Percentiles rank a stretch among this genome's conserved stretches.
Conservation (phyloP, 192 early-diverging fungal genomes). For the Spizellomyces punctatus region DNA sequence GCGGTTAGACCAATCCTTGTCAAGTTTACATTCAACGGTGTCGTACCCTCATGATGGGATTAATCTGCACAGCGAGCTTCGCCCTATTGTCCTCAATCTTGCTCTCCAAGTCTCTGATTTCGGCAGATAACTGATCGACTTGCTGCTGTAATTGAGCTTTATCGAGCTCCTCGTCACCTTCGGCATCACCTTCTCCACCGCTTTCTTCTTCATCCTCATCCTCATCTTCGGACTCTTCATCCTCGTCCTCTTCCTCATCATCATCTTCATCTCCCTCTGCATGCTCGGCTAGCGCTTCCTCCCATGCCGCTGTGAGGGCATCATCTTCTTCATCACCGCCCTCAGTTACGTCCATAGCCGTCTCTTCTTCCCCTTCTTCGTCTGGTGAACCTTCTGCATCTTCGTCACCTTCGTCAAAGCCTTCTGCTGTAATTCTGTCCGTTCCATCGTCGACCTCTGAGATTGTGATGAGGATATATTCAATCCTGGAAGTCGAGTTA, state of each 20-base stretch:
- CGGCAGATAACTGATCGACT: conserved; percentile 52
- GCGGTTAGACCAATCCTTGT: not conserved
- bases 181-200: conserved; percentile 30
- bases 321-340: conserved; percentile 55
- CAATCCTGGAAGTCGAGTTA: conserved; percentile 8
- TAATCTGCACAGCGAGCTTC: conserved; percentile 60
- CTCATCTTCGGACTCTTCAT: conserved; percentile 33
- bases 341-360: conserved; percentile 11
- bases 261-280: conserved; percentile 55
- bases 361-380: conserved; percentile 36
- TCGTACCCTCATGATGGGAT: conserved; percentile 73
- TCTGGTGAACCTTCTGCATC: conserved; percentile 41
- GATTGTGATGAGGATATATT: not conserved
- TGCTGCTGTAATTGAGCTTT: conserved; percentile 16
- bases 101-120: conserved; percentile 65
- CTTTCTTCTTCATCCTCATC: conserved; percentile 42
- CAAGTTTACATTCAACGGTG: not conserved
- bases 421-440: conserved; percentile 39
- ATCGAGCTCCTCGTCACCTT: conserved; percentile 20
- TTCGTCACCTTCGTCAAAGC: conserved; percentile 32
- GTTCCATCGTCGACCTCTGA: conserved; percentile 47
- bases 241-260: conserved; percentile 53
- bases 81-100: conserved; percentile 58
- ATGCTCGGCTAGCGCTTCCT: conserved; percentile 54
- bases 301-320: conserved; percentile 43